A percentile compares a stretch with the other conserved stretches of the same genome.
Conservation (phyloP, 1,284 basidiomycete genomes). For the Cutaneotrichosporon dermatis region DNA sequence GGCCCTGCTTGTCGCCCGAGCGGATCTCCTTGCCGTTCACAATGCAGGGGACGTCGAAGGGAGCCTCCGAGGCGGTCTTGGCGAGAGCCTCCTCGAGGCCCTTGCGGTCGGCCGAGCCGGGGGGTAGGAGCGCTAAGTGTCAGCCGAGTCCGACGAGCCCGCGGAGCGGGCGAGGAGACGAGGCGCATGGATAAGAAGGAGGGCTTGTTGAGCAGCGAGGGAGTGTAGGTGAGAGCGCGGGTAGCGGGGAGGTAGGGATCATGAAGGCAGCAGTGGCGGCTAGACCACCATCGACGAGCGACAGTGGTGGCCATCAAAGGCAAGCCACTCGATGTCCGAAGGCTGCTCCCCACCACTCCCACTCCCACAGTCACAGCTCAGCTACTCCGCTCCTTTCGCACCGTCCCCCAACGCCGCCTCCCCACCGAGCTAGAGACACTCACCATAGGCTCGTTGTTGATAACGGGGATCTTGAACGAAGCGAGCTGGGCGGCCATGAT, state of each 20-base stretch:
- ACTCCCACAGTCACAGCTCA: too few relatives aligned
- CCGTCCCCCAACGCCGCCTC: slow-evolving; percentile 4
- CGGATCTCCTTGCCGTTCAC: slow-evolving; percentile 88
- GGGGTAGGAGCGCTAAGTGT: slow-evolving; percentile 61
- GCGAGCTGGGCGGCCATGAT: slow-evolving; percentile 58
- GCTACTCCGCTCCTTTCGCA: too few relatives aligned
- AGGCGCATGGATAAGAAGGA: too few relatives aligned
- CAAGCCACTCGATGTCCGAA: too few relatives aligned
- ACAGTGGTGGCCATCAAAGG: neutral
- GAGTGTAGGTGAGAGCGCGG: too few relatives aligned
- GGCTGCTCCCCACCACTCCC: too few relatives aligned
- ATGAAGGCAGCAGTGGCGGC: too few relatives aligned
- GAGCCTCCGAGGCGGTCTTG: slow-evolving; percentile 75
- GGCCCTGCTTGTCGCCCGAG: slow-evolving; percentile 74
- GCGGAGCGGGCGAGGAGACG: too few relatives aligned
- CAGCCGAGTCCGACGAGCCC: neutral
- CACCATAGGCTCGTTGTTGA: slow-evolving; percentile 91
- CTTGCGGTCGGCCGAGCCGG: slow-evolving; percentile 72
- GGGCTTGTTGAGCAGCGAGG: too few relatives aligned
- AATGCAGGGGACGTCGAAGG: slow-evolving; percentile 87
- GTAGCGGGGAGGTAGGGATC: too few relatives aligned
- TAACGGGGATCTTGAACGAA: slow-evolving; percentile 70
- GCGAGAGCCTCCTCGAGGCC: slow-evolving; percentile 69
- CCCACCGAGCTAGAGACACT: slow-evolving; percentile 25
- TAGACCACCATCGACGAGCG: neutral